These are phyloP conservation scores for Nemophila menziesii DNA, from an alignment of 257 asterid genomes.

Conservation along the genomic window DNA sequence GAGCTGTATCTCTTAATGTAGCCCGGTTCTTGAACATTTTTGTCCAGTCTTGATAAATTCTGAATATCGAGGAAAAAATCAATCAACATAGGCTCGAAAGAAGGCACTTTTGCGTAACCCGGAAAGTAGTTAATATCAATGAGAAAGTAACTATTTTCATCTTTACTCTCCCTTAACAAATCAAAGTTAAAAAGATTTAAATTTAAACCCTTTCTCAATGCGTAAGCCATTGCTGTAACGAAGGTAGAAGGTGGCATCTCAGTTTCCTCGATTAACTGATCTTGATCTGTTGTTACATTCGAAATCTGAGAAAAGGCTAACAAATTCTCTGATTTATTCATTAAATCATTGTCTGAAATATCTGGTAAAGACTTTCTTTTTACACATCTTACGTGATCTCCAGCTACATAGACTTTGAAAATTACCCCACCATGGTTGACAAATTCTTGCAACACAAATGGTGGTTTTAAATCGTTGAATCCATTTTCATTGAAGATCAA, in stretches of 20 bases:
- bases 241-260: conserved; percentile 48
- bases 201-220: conserved; percentile 42
- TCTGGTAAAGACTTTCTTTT: conserved; percentile 66
- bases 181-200: conserved; percentile 77
- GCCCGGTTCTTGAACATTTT: too few relatives aligned
- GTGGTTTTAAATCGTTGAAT: conserved; percentile 24
- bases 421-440: conserved; percentile 84
- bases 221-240: conserved; percentile 42
- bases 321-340: conserved; percentile 11
- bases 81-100: conserved; percentile 47
- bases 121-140: conserved; percentile 88
- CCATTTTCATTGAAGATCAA: conserved; percentile 48
- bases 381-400: conserved; percentile 47
- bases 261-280: conserved; percentile 31
- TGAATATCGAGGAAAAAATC: conserved; percentile 52
- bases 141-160: conserved; percentile 40
- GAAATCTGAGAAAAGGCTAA: conserved; percentile 72
- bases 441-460: conserved; percentile 71
- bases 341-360: conserved; percentile 24
- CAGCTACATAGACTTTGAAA: conserved; percentile 78
- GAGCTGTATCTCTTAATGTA: too few relatives aligned
- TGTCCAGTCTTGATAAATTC: neutral
- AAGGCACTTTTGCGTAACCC: conserved; percentile 70
- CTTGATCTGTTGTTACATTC: conserved; percentile 30
- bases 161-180: conserved; percentile 50